phyloP scores from a whole-genome alignment of 306 rosid genomes.

The Sechiopsis laciniata region DNA sequence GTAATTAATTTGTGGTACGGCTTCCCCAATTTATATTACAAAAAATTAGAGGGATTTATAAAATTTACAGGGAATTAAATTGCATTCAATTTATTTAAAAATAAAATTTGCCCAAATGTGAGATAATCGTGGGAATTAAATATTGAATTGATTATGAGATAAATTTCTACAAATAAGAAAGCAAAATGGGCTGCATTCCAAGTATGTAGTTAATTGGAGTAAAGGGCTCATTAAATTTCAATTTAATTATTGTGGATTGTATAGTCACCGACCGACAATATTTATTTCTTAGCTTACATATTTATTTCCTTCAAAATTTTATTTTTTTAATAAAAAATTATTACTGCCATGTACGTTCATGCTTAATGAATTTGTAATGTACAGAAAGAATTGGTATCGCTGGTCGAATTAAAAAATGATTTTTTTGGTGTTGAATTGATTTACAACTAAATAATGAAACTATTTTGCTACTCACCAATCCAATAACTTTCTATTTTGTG shows the following conservation, averaged over 20 bases:
- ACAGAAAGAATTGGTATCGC: background rate
- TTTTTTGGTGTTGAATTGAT: too few species aligned
- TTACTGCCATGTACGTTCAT: background rate
- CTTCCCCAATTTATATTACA: too few species aligned
- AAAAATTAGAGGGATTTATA: too few species aligned
- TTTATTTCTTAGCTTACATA: background rate
- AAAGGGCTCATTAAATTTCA: background rate
- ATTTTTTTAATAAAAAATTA: background rate
- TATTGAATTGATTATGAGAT: background rate
- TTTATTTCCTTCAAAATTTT: background rate
- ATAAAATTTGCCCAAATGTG: background rate
- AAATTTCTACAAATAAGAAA: background rate
- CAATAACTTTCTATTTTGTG: too few species aligned
- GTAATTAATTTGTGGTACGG: too few species aligned
- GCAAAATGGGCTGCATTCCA: background rate
- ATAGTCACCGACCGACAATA: background rate
- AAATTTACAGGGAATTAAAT: background rate
- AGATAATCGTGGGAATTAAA: background rate
- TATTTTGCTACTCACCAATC: too few species aligned
- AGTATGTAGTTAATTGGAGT: constrained; percentile 1
- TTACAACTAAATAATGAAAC: too few species aligned
- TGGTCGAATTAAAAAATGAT: too few species aligned
- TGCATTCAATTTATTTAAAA: background rate
- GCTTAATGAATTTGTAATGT: background rate
- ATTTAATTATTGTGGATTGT: constrained; percentile 14